phyloP scores from a whole-genome alignment of 768 basidiomycete species.

The Hemileccinum rubropunctum region DNA sequence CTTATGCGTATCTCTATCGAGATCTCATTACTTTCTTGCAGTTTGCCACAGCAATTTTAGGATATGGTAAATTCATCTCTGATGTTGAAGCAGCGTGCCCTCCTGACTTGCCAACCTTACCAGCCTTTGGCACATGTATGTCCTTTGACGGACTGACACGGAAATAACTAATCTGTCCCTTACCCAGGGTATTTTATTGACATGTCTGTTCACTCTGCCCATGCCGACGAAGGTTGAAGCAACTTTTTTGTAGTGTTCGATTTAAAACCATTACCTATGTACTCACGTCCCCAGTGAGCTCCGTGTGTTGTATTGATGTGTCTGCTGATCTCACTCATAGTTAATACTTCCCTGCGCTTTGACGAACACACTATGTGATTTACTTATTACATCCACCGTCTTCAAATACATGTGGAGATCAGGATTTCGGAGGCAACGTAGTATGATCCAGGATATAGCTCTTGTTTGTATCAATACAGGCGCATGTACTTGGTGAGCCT shows the following conservation, averaged over 20 bases:
- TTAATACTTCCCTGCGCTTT: background rate
- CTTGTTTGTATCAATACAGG: constrained; percentile 13
- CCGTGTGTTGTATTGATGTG: background rate
- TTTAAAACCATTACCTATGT: background rate
- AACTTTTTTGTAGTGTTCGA: background rate
- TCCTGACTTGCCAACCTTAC: background rate
- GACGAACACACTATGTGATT: background rate
- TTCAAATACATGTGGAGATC: constrained; percentile 20
- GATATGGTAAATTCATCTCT: constrained; percentile 1
- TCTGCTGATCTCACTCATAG: constrained; percentile 2
- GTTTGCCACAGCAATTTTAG: background rate
- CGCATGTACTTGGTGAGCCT: constrained; percentile 10
- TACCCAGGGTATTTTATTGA: background rate
- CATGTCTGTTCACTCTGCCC: background rate
- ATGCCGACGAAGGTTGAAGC: background rate
- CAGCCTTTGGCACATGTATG: constrained; percentile 11
- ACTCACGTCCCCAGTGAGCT: constrained; percentile 1
- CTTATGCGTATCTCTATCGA: background rate
- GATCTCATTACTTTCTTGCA: constrained; percentile 1
- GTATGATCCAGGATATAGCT: constrained; percentile 7
- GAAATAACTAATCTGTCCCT: background rate
- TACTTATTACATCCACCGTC: background rate
- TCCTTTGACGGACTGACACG: background rate
- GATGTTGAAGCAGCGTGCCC: background rate
- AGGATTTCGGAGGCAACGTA: constrained; percentile 9